Conservation (phyloP, 352 stramenopile species). For the Pythium oligandrum region DNA sequence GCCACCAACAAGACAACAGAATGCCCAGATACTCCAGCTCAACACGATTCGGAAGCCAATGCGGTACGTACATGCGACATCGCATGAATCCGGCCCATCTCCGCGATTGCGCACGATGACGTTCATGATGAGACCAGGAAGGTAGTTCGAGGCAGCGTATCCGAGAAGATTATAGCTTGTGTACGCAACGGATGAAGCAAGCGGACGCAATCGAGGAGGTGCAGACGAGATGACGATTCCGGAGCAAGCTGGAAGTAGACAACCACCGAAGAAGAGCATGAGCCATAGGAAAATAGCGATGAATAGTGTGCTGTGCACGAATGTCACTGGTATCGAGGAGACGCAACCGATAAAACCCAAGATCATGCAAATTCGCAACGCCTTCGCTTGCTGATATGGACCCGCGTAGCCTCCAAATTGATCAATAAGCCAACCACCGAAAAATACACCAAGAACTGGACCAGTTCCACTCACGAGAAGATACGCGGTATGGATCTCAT, state of each 20-base stretch:
- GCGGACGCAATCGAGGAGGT: slow-evolving; percentile 48
- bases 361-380: slow-evolving; percentile 68
- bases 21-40: slow-evolving; percentile 66
- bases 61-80: slow-evolving; percentile 75
- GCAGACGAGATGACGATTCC: slow-evolving; percentile 81
- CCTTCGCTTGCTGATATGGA: slow-evolving; percentile 56
- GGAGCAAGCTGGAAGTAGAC: slow-evolving; percentile 69
- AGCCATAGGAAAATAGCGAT: slow-evolving; percentile 76
- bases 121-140: slow-evolving; percentile 80
- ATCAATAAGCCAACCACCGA: slow-evolving; percentile 81
- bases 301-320: slow-evolving; percentile 50
- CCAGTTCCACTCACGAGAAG: slow-evolving; percentile 71
- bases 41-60: slow-evolving; percentile 81
- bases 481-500: slow-evolving; percentile 73
- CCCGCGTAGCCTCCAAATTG: slow-evolving; percentile 71
- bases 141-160: slow-evolving; percentile 81
- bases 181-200: slow-evolving; percentile 78
- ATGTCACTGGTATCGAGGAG: slow-evolving; percentile 59
- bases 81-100: slow-evolving; percentile 33
- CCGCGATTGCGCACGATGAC: slow-evolving; percentile 53
- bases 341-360: slow-evolving; percentile 45
- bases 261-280: slow-evolving; percentile 81
- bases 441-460: slow-evolving; percentile 82
- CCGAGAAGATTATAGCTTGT: slow-evolving; percentile 85
- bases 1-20: slow-evolving; percentile 57